These are phyloP conservation scores for Aspergillus asperescens DNA, from an alignment of 495 filamentous ascomycete genomes.

Conservation along the genomic window DNA sequence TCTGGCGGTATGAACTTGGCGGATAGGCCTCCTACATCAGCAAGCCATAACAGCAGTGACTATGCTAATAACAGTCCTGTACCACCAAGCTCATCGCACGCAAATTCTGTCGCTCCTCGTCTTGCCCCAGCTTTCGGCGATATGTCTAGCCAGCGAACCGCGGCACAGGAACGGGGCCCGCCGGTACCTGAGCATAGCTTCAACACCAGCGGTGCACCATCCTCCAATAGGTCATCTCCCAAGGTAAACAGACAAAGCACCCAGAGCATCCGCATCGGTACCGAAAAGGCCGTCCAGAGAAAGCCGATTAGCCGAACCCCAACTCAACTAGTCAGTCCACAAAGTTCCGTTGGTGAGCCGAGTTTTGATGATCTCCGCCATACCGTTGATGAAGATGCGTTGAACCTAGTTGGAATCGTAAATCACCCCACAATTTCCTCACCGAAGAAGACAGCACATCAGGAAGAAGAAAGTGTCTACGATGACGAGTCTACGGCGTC, in stretches of 20 bases:
- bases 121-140: background rate
- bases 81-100: conserved; percentile 3
- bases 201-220: conserved; percentile 16
- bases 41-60: conserved; percentile 23
- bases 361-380: conserved; percentile 61
- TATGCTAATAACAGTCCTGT: background rate
- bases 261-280: conserved; percentile 33
- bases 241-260: conserved; percentile 34
- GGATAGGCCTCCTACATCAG: conserved; percentile 32
- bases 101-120: background rate
- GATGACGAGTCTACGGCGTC: conserved; percentile 46
- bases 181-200: conserved; percentile 20
- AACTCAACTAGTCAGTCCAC: conserved; percentile 8
- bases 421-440: conserved; percentile 31
- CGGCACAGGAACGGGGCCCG: conserved; percentile 17
- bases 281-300: conserved; percentile 45
- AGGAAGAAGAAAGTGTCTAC: conserved; percentile 46
- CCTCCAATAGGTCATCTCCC: no score
- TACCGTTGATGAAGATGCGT: conserved; percentile 59
- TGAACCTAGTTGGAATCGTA: conserved; percentile 44
- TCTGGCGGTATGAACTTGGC: conserved; percentile 41
- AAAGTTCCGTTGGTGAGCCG: conserved; percentile 31
- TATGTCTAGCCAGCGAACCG: background rate
- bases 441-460: conserved; percentile 22
- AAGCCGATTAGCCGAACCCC: conserved; percentile 57